phyloP scores from a whole-genome alignment of 768 basidiomycete genomes.

The Pulveroboletus ravenelii region DNA sequence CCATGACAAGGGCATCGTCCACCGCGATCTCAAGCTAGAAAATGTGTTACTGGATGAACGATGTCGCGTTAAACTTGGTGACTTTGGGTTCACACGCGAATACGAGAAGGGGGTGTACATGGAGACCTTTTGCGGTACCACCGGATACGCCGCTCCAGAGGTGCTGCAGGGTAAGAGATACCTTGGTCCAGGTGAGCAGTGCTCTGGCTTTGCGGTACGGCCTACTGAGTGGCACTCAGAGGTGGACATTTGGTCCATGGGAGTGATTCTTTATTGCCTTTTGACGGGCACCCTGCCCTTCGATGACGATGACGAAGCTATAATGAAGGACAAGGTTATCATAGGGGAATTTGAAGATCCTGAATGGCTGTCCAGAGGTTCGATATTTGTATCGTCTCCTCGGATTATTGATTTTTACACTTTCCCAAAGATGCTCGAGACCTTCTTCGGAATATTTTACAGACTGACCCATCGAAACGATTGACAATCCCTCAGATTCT shows the following conservation, averaged over 20 bases:
- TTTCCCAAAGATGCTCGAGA: constrained; percentile 69
- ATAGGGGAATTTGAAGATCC: constrained; percentile 88
- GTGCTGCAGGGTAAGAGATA: constrained; percentile 88
- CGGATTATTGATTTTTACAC: constrained; percentile 1
- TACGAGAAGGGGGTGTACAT: constrained; percentile 73
- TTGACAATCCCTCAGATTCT: constrained; percentile 82
- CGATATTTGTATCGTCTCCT: constrained; percentile 16
- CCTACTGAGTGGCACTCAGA: constrained; percentile 43
- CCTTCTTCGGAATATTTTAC: constrained; percentile 72
- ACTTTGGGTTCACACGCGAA: constrained; percentile 93
- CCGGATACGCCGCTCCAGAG: constrained; percentile 90
- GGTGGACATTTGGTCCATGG: constrained; percentile 94
- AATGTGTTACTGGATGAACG: constrained; percentile 90
- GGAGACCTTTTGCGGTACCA: constrained; percentile 95
- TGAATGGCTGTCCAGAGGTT: constrained; percentile 85
- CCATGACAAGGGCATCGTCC: constrained; percentile 90
- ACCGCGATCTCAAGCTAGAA: constrained; percentile 95
- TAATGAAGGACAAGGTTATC: constrained; percentile 83
- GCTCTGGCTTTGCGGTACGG: background rate
- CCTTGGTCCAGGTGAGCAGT: constrained; percentile 71
- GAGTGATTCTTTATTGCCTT: constrained; percentile 85
- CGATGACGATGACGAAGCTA: constrained; percentile 80
- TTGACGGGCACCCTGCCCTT: constrained; percentile 88
- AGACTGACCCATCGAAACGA: constrained; percentile 71
- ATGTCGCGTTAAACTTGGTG: constrained; percentile 88